Base-by-base conservation (phyloP, 169 alveolate species). In the Theileria annulata region DNA sequence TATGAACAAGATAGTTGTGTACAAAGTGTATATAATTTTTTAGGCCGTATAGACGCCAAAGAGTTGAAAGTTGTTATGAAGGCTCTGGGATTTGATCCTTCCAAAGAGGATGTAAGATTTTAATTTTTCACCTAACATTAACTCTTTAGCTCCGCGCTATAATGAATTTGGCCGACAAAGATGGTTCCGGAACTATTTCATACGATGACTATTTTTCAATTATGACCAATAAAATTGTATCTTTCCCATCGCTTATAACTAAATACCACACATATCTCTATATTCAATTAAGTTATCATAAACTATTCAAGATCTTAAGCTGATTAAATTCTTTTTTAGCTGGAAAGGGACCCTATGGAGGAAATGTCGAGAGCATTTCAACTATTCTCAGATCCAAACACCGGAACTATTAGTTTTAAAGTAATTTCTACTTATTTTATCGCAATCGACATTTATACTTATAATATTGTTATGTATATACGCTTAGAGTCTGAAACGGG, bases 11-110 rank as follows among this genome's bases (percentile, higher is more conserved):
- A 37, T 25, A 33, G 23, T 3, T 48, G 1, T 56, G 33, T 19
- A 25, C 5, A 27, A 56, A 4, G 33, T 56, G 33, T 19, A 56
- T 25, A 25, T 13, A 69, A 72, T 68, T 6, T 31, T 73, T 13
- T 74, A 87, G 95, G 96, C 10, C 89, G 92, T 79, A 97, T 97
- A 76, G 99, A 97, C 83, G 95, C 97, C 33, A 96, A 95, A 91
- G 99, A 98, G 91, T 88, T 98, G 66, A 97, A 96, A 90, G 99
- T 97, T 33, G 99, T 99, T 31, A 97, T 98, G 99, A 91, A 99
- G 49, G 99, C 99, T 15, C 94, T 98, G 19, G 99, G 99, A 19
- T 98, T 97, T 80, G 99, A 98, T 77, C 99, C 99, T 17, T 96
- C 95, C 88, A 97, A 96, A 80, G 99, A 97, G 79, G 99, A 96